These are phyloP conservation scores for Pelargonium cotyledonis DNA, from an alignment of 441 rosid species.

Conservation along the genomic window DNA sequence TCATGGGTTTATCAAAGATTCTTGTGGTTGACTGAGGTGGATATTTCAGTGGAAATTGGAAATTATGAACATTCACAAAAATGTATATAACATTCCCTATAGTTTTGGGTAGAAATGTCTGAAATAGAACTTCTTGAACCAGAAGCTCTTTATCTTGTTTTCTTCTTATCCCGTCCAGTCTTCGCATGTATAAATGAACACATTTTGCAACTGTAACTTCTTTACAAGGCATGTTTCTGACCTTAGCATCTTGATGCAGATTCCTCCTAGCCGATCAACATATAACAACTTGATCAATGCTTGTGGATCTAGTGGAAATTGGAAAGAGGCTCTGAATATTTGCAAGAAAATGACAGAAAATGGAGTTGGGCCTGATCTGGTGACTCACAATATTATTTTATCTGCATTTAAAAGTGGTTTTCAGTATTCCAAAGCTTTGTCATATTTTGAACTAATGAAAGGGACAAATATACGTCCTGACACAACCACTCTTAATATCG, in stretches of 20 bases:
- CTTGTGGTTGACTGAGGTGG: neutral
- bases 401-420: slow-evolving; percentile 79
- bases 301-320: slow-evolving; percentile 91
- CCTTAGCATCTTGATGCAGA: slow-evolving; percentile 41
- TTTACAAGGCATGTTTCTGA: slow-evolving; percentile 12
- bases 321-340: slow-evolving; percentile 81
- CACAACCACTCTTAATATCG: slow-evolving; percentile 74
- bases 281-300: slow-evolving; percentile 89
- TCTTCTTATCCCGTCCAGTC: neutral
- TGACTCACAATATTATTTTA: slow-evolving; percentile 80
- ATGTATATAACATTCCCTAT: neutral
- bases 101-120: neutral
- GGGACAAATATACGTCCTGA: slow-evolving; percentile 78
- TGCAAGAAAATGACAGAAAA: slow-evolving; percentile 91
- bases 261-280: slow-evolving; percentile 80
- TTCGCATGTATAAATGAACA: neutral
- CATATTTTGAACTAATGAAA: slow-evolving; percentile 83
- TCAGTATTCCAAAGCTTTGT: slow-evolving; percentile 70
- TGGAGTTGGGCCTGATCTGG: slow-evolving; percentile 93
- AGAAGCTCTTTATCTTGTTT: neutral
- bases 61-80: neutral
- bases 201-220: neutral
- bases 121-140: neutral
- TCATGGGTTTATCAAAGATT: neutral
- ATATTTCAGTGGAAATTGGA: neutral